Base-by-base conservation (phyloP, 768 basidiomycete species). In the Kwoniella bestiolae region DNA sequence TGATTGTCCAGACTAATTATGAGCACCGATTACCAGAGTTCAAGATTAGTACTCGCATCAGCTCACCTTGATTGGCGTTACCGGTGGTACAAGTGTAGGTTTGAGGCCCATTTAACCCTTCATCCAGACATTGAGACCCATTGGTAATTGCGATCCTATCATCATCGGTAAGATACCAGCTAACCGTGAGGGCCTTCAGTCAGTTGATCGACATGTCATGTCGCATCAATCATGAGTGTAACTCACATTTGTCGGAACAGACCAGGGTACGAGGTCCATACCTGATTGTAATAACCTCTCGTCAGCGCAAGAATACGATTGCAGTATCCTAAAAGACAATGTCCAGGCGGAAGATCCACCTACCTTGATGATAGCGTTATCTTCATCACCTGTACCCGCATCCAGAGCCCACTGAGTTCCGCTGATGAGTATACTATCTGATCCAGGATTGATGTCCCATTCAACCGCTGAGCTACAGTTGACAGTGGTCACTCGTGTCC, bases 1-100 rank as follows among this genome's bases (percentile, higher is more conserved):
- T 21, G 26, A 51, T 51, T 1, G 21, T 51, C 50, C 50, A 51
- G 1, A 51, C 50, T 51, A 16, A 5, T 11, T n/a, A n/a, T n/a
- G n/a, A n/a, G n/a, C n/a, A n/a, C n/a, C n/a, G n/a, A n/a, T n/a
- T n/a, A n/a, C n/a, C n/a, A n/a, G n/a, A n/a, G n/a, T n/a, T n/a
- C n/a, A n/a, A n/a, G n/a, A n/a, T n/a, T n/a, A n/a, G n/a, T n/a
- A n/a, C n/a, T n/a, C n/a, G n/a, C n/a, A 72, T 2, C 32, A 4
- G 69, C 72, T 23, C 44, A 74, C 72, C 50, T 56, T 81, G 80
- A 57, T 81, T 78, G 60, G 71, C 76, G 67, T 75, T 78, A 23
- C 70, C 67, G 28, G 73, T 70, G 11, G 72, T 73, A 58, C 80
- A 80, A 60, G 76, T 70, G 62, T 75, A 77, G 2, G 76, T 77